Base-by-base conservation (phyloP, 352 stramenopile genomes). In the Pythium grandisporangium region DNA sequence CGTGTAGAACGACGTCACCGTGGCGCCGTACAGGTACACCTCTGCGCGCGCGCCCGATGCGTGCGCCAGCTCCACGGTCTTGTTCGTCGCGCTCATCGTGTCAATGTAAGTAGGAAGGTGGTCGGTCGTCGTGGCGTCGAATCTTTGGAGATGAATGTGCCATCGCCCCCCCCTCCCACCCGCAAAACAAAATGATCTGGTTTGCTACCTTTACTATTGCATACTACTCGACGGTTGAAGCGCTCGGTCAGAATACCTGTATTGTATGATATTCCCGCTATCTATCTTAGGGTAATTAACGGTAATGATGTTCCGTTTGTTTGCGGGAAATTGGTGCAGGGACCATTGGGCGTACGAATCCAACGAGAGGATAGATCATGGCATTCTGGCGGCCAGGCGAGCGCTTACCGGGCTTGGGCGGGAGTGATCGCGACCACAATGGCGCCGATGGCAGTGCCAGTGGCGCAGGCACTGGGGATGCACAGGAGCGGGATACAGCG, bases 1-100 rank as follows among this genome's bases (percentile, higher is more conserved):
- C 14, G 61, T 60, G 36, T 80, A 87, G 56, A 94, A 98, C 4
- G 71, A 75, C 22, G 82, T 93, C 12, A 98, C 66, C 1, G 91
- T 97, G 2, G 93, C 89, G 35, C 93, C 93, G 61, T 89, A 97
- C n/a, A 89, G 55, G 43, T 95, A 71, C 30, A 98, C 66, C 38
- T 86, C 55, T 6, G 73, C 75, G 43, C 63, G 70, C 19, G 79
- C 75, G 24, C 79, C 79, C 8, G 74, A 87, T 34, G 63, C 52
- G 48, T 90, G 76, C 40, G 46, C 67, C 52, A 90, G 58, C 48
- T 70, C 53, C 29, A 84, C 42, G 25, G 47, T 50, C 23, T 50
- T 48, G 30, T 36, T 6, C 29, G 38, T 34, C 30, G 12, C 19
- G 8, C 19, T 30, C 43, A 37, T 19, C 29, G 19, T 37, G 21